Evolutionary conservation across 352 stramenopile genomes (phyloP), one percentile per base, ranked within the genome.

Genomic region (Globisporangium heterothallicum): DNA sequence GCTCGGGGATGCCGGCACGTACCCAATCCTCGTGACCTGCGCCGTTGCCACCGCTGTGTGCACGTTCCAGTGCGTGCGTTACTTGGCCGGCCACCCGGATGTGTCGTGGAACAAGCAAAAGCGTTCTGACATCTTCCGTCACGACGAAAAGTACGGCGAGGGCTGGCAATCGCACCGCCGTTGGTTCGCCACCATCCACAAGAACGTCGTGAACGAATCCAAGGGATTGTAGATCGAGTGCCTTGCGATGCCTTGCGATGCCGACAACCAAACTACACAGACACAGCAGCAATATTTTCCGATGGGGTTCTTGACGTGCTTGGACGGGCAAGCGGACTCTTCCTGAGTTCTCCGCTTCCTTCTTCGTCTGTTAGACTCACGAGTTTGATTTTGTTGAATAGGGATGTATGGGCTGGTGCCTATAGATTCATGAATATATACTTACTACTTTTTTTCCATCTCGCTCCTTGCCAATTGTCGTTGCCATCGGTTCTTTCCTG

Each of bases 31-130:
- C 29, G 64, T 79, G 29, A 88, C 77, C 38, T 89, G 78, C 62
- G 80, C 75, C 30, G 50, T 80, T 8, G 80, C 80, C 54, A 53
- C 78, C 19, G 78, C 43, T 12, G 60, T 91, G 45, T 86, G 75
- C 66, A 78, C 72, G n/a, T 85, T 70, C 42, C 80, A 91, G 61
- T 86, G 78, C 65, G 66, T 72, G 58, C 80, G 80, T 53, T 86
- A 88, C 64, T 61, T 86, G 26, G 53, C 64, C 13, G 75, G 74
- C 49, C 74, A 86, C 70, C 80, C 80, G 56, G 80, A 91, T 51
- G 69, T 91, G 40, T 75, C 77, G 54, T 88, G 75, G 75, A 88
- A 68, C 78, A 91, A 91, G 74, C 48, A 79, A 64, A 84, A 85
- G 62, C 80, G 80, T 38, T 61, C 58, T 53, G 82, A 88, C 61